Base-by-base conservation (phyloP, 2,329 filamentous ascomycete species). In the Chrysosporium keratinophilum region DNA sequence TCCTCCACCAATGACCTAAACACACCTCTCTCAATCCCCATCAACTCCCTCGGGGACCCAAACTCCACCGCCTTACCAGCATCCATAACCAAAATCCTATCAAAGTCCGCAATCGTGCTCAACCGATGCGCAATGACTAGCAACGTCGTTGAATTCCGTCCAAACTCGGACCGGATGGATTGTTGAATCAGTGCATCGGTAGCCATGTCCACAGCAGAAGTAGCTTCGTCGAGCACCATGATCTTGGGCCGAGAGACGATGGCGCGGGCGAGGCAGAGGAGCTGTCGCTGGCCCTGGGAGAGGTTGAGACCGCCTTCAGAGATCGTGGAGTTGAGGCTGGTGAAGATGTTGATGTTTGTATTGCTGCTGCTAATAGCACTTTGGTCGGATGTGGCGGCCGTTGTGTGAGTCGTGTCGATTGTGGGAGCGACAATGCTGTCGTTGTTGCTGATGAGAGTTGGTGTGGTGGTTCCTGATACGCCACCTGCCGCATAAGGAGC, bases 141-240 rank as follows among this genome's bases (percentile, higher is more conserved):
- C 28, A 88, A 71, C 0, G 85, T 88, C 40, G 78, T 79, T 57
- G 80, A 80, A 53, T 64, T 60, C n/a, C 61, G 61, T 0, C 75
- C 79, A 58, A 88, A 88, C 64, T 87, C 83, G 62, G 85, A 80
- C 19, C 84, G 76, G 60, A 89, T 88, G 49, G 77, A 81, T 5
- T 82, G 77, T 70, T 89, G 85, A 62, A 89, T 89, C 23, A 87
- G 76, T 1, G 77, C 72, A 64, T 90, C 86, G 0, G 86, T 89
- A 40, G 77, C 74, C 82, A 88, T 87, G 66, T 89, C 86, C 1
- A 90, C 85, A 0, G 86, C 85, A 2, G 80, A 84, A 0, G 87
- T 91, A 0, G 87, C 86, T 70, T 90, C 86, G 64, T 91, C 86
- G 1, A 90, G 77, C 1, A 90, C 81, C 79, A 91, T 85, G 61